Evolutionary conservation across 2,329 filamentous ascomycete genomes (phyloP).

Genomic region (Cercospora citrullina): DNA sequence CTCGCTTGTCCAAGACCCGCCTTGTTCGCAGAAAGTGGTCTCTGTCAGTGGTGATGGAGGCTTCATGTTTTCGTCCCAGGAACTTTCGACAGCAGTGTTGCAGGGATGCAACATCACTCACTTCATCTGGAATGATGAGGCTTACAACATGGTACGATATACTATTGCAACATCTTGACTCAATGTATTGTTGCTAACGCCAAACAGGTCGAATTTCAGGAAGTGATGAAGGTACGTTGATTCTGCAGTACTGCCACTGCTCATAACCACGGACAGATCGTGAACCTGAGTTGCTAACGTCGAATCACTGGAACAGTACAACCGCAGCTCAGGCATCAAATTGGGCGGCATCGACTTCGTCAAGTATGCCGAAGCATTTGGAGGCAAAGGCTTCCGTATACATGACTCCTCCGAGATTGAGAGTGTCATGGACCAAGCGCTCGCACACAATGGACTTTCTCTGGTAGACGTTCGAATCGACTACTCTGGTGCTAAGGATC

Average conservation of each 20-base stretch:
- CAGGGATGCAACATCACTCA: slow-evolving; percentile 53
- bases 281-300: neutral
- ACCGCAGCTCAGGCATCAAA: slow-evolving; percentile 47
- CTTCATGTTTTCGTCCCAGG: slow-evolving; percentile 53
- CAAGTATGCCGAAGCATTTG: slow-evolving; percentile 51
- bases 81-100: slow-evolving; percentile 50
- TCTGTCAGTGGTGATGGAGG: slow-evolving; percentile 51
- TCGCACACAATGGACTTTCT: slow-evolving; percentile 46
- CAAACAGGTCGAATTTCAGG: slow-evolving; percentile 48
- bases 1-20: slow-evolving; percentile 46
- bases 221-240: slow-evolving; percentile 45
- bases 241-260: neutral
- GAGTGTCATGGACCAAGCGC: slow-evolving; percentile 47
- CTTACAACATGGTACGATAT: slow-evolving; percentile 47
- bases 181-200: neutral
- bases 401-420: slow-evolving; percentile 44
- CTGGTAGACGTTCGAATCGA: slow-evolving; percentile 53
- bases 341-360: slow-evolving; percentile 53
- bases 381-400: slow-evolving; percentile 49
- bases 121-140: slow-evolving; percentile 54
- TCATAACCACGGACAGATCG: too few species aligned
- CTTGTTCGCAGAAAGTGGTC: slow-evolving; percentile 49
- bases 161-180: slow-evolving; percentile 17
- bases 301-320: slow-evolving; percentile 37
- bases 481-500: slow-evolving; percentile 45